These are phyloP conservation scores for Exophiala phaeomuriformis DNA, from an alignment of 2,329 filamentous ascomycete species.

Conservation along the genomic window DNA sequence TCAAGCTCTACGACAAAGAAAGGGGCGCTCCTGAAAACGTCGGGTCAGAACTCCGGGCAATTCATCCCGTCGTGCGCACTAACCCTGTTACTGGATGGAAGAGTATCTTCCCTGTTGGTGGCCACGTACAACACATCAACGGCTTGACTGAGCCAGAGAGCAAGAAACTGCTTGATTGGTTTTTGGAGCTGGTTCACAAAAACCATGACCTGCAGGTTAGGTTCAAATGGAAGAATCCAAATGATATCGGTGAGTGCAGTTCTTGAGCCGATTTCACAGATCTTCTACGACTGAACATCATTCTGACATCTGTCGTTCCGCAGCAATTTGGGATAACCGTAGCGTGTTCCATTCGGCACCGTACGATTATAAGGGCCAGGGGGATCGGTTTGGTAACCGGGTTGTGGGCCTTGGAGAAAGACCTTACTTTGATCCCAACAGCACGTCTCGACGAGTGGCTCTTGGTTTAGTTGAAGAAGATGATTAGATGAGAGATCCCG, in stretches of 20 bases:
- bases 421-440: slow-evolving; percentile 33
- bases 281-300: too few species aligned
- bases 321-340: slow-evolving; percentile 35
- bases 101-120: slow-evolving; percentile 44
- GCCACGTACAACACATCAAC: slow-evolving; percentile 38
- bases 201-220: slow-evolving; percentile 48
- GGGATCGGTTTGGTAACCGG: slow-evolving; percentile 30
- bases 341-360: slow-evolving; percentile 31
- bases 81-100: slow-evolving; percentile 61
- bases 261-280: too few species aligned
- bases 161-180: slow-evolving; percentile 38
- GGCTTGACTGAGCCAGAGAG: slow-evolving; percentile 40
- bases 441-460: slow-evolving; percentile 19
- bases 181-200: slow-evolving; percentile 38
- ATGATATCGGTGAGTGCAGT: slow-evolving; percentile 39
- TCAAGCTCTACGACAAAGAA: slow-evolving; percentile 36
- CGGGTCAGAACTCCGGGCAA: slow-evolving; percentile 43
- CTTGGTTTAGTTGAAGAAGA: neutral
- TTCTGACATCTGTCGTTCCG: neutral
- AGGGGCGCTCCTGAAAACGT: slow-evolving; percentile 51
- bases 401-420: slow-evolving; percentile 33
- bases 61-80: slow-evolving; percentile 53
- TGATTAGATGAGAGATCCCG: too few species aligned
- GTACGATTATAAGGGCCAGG: slow-evolving; percentile 31
- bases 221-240: slow-evolving; percentile 44